Conservation (phyloP, 2,329 filamentous ascomycete species). For the Venturia aucupariae region DNA sequence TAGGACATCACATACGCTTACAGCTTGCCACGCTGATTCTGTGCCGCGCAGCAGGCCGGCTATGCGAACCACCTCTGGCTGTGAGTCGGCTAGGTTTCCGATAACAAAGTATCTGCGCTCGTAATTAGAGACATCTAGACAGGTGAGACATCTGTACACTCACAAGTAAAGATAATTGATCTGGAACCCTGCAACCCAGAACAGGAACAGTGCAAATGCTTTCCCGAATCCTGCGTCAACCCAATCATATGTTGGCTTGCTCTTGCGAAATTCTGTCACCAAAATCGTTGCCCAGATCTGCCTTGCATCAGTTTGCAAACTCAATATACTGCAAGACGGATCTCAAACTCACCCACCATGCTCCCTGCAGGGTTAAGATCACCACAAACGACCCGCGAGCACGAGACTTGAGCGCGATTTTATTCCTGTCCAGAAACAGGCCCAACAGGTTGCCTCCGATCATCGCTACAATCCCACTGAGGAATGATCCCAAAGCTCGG, state of each 20-base stretch:
- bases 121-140: neutral
- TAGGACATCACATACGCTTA: slow-evolving; percentile 24
- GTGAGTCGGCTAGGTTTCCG: slow-evolving; percentile 51
- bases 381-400: slow-evolving; percentile 46
- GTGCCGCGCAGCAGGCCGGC: slow-evolving; percentile 59
- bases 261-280: slow-evolving; percentile 49
- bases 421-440: slow-evolving; percentile 52
- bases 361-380: slow-evolving; percentile 52
- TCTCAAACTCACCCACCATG: slow-evolving; percentile 46
- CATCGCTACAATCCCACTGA: slow-evolving; percentile 59
- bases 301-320: neutral
- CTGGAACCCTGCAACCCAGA: slow-evolving; percentile 60
- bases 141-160: neutral
- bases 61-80: slow-evolving; percentile 58
- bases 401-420: slow-evolving; percentile 44
- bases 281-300: slow-evolving; percentile 55
- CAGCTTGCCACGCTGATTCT: slow-evolving; percentile 63
- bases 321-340: neutral
- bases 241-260: slow-evolving; percentile 59
- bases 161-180: slow-evolving; percentile 61
- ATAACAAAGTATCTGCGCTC: slow-evolving; percentile 55
- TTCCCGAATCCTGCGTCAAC: slow-evolving; percentile 51
- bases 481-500: slow-evolving; percentile 59
- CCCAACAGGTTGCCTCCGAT: slow-evolving; percentile 58
- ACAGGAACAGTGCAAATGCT: slow-evolving; percentile 58